These are phyloP conservation scores for Clavaria fumosa DNA, from an alignment of 768 basidiomycete species.

Conservation along the genomic window DNA sequence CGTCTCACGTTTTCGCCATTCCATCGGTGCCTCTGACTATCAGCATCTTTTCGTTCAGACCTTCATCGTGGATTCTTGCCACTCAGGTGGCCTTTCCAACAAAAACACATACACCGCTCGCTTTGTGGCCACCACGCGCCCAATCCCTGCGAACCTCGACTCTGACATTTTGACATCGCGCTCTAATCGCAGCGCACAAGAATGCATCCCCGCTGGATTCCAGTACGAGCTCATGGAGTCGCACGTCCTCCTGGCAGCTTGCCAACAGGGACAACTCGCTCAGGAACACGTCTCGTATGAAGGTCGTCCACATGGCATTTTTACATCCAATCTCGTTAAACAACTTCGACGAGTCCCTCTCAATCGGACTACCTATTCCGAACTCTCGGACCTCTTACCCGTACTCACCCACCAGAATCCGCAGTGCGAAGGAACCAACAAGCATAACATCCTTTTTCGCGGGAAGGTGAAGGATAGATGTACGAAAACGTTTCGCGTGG, in stretches of 20 bases:
- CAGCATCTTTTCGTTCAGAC: not conserved
- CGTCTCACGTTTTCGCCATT: not conserved
- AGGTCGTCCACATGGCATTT: not conserved
- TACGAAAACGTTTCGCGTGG: not conserved
- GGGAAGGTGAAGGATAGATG: not conserved
- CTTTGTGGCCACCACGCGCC: not conserved
- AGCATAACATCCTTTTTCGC: constrained; percentile 1
- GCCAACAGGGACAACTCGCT: not conserved
- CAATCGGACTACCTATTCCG: constrained; percentile 1
- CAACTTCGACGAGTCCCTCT: not conserved
- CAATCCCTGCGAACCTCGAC: not conserved
- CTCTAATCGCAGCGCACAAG: not conserved
- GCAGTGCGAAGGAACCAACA: constrained; percentile 7
- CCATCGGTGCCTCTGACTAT: not conserved
- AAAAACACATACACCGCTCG: not conserved
- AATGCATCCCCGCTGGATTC: not conserved
- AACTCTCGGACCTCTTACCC: not conserved
- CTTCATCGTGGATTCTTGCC: constrained; percentile 6
- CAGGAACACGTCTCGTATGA: not conserved
- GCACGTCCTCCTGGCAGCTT: constrained; percentile 6
- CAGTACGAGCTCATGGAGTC: constrained; percentile 1
- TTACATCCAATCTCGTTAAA: constrained; percentile 1
- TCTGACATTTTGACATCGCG: not conserved
- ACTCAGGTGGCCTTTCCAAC: constrained; percentile 1
- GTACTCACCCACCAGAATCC: constrained; percentile 1